These are phyloP conservation scores for Calophaca sinica DNA, from an alignment of 306 rosid genomes.

Conservation along the genomic window DNA sequence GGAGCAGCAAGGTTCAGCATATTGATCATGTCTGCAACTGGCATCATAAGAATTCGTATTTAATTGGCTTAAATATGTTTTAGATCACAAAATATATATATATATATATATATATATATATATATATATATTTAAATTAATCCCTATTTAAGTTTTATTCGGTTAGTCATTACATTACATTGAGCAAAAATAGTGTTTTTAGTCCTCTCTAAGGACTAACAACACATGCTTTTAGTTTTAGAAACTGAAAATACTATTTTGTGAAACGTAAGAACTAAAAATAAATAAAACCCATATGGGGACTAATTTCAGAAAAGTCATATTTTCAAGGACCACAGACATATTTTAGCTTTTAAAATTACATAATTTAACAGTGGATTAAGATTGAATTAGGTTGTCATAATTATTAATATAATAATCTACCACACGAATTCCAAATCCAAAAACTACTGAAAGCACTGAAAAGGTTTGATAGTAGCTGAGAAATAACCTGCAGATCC, in stretches of 20 bases:
- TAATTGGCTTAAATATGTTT: no score
- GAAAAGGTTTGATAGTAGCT: neutral
- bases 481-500: conserved; percentile 83
- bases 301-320: no score
- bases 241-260: neutral
- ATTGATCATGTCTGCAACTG: conserved; percentile 24
- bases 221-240: neutral
- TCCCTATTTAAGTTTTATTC: neutral
- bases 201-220: neutral
- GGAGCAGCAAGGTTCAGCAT: conserved; percentile 18
- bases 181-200: neutral
- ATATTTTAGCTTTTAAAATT: neutral
- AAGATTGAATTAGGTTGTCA: conserved; percentile 35
- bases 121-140: neutral
- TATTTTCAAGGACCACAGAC: neutral
- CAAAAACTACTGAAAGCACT: conserved; percentile 30
- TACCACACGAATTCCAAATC: conserved; percentile 29
- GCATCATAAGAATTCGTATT: conserved; percentile 22
- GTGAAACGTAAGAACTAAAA: neutral
- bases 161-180: neutral
- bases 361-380: conserved; percentile 16
- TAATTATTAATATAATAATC: conserved; percentile 31
- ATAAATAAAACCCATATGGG: neutral
- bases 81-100: no score
- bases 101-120: no score